Evolutionary conservation across 805 yeast genomes (phyloP), one percentile per base, ranked within the genome.

Genomic region (Ogataea methylovora): DNA sequence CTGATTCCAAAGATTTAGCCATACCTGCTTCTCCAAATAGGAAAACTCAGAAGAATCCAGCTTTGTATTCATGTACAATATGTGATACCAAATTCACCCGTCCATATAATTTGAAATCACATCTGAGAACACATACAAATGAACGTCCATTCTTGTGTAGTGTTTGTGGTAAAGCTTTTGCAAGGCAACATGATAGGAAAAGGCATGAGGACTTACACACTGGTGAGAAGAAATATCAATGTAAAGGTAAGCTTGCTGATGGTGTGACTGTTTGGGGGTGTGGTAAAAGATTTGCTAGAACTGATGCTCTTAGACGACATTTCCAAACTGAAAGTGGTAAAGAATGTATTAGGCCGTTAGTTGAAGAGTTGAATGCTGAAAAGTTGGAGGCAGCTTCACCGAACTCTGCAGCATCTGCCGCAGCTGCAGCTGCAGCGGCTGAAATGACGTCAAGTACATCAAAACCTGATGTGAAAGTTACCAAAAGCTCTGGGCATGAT

Each of bases 21-120:
- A 41, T 17, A 16, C 23, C 18, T 12, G 35, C 46, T 11, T 55
- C 70, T 5, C 49, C 48, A 15, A 63, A 72, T 30, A 71, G 71
- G 49, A 58, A 84, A 17, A 64, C 71, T 6, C 86, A n/a, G 46
- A 81, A 79, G 41, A 79, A 79, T 49, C 90, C 90, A 0, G 73
- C 84, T 18, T 68, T 76, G 8, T 84, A 73, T 56, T 81, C 81
- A 2, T 90, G 97, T 56, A 77, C 79, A 38, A 59, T 84, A 28
- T 90, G 98, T 58, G 87, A 78, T 27, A 87, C 86, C 58, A 64
- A 79, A 32, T 90, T 90, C 54, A 90, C 97, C 2, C 63, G 97
- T 36, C 95, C 96, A 0, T 92, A 92, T 56, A 92, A 92, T 52
- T 65, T 90, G 44, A 85, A 90, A 46, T 84, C 95, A 0, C 98